These are phyloP conservation scores for Flueggea neowawraea DNA, from an alignment of 441 rosid genomes.

Conservation along the genomic window DNA sequence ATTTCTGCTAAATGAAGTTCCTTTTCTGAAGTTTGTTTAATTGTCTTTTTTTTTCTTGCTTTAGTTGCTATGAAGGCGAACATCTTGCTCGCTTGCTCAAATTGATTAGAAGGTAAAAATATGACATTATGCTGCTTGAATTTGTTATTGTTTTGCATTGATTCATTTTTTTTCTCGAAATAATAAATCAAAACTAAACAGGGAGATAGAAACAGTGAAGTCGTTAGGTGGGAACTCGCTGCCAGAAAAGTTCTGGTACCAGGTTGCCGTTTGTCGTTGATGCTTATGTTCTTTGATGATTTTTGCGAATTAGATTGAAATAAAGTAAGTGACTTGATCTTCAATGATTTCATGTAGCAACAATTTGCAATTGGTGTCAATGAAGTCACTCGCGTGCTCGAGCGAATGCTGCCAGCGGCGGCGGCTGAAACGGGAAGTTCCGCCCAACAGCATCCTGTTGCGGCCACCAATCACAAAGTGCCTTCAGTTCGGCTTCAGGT, in stretches of 20 bases:
- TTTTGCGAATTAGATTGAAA: neutral
- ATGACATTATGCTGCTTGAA: neutral
- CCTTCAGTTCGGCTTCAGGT: constrained; percentile 68
- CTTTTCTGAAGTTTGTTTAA: neutral
- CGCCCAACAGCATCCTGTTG: constrained; percentile 10
- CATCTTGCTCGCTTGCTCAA: constrained; percentile 51
- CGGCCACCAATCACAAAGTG: constrained; percentile 15
- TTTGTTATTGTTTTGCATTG: neutral
- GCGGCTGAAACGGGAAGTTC: constrained; percentile 2
- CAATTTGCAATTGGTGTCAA: constrained; percentile 91
- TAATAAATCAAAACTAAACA: constrained; percentile 12
- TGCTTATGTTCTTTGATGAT: neutral
- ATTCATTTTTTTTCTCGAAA: no score
- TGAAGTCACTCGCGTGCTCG: constrained; percentile 86
- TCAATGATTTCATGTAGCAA: constrained; percentile 37
- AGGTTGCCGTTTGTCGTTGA: constrained; percentile 41
- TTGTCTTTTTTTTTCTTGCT: neutral
- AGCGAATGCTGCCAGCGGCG: constrained; percentile 51
- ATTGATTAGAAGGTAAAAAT: constrained; percentile 50
- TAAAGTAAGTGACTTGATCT: neutral
- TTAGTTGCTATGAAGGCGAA: constrained; percentile 60
- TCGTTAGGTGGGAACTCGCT: constrained; percentile 43
- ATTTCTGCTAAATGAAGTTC: no score
- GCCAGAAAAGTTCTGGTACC: constrained; percentile 86
- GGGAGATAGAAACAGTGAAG: constrained; percentile 59